A percentile compares a stretch with the other conserved stretches of the same genome.
Conservation (phyloP, 164 flowering plant genomes). For the Warburgia ugandensis region DNA sequence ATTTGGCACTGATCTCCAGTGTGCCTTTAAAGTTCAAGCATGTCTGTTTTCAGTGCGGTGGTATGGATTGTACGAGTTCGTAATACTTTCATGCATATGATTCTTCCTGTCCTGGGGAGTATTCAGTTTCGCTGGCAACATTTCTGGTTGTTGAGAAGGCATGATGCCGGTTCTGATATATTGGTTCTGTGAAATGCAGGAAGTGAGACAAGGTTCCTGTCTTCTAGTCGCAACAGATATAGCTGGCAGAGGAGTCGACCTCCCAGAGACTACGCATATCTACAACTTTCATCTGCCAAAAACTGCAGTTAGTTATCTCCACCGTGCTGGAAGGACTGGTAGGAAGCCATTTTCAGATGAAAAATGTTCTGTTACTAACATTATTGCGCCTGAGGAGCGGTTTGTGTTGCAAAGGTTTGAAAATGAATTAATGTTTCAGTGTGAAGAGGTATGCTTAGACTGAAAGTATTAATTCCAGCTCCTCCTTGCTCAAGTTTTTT, state of each 20-base stretch:
- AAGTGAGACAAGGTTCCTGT: constrained; percentile 56
- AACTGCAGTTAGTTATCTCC: constrained; percentile 77
- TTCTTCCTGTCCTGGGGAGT: too few species aligned
- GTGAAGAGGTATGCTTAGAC: constrained; percentile 47
- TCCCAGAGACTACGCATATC: constrained; percentile 88
- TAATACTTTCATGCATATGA: too few species aligned
- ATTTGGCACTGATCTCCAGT: too few species aligned
- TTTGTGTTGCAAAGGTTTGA: constrained; percentile 78
- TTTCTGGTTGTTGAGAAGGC: too few species aligned
- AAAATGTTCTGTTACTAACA: constrained; percentile 57
- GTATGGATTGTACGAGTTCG: too few species aligned
- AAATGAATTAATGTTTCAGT: constrained; percentile 69
- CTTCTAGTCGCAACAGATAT: constrained; percentile 89
- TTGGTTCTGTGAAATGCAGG: constrained; percentile 50
- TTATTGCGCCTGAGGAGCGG: constrained; percentile 57
- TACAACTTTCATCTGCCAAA: constrained; percentile 90
- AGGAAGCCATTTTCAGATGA: constrained; percentile 81
- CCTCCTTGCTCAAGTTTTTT: too few species aligned
- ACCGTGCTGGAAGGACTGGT: constrained; percentile 92
- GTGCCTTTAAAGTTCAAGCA: too few species aligned
- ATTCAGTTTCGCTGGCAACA: too few species aligned
- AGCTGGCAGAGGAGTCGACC: constrained; percentile 87
- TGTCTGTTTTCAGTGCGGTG: too few species aligned
- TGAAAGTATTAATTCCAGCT: too few species aligned
- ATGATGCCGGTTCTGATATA: too few species aligned